Conservation (phyloP, 2,329 filamentous ascomycete genomes). For the Talaromyces verruculosus region DNA sequence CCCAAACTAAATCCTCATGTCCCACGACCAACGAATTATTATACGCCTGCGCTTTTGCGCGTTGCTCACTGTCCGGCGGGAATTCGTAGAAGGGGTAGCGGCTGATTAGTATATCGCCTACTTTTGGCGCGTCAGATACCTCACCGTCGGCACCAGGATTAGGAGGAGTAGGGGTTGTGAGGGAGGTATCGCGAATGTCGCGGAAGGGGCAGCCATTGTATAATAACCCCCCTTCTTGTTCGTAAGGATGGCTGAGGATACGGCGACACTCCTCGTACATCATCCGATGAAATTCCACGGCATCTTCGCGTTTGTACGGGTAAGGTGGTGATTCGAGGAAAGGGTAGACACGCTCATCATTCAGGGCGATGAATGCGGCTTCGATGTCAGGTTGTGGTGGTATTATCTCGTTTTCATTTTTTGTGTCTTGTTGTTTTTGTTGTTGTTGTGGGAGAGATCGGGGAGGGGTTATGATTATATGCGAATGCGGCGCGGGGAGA, state of each 20-base stretch:
- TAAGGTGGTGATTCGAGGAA: conserved; percentile 29
- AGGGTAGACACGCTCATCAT: conserved; percentile 28
- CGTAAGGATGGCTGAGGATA: neutral
- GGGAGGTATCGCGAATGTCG: conserved; percentile 25
- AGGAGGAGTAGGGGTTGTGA: neutral
- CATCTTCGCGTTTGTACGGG: conserved; percentile 29
- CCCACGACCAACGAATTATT: conserved; percentile 28
- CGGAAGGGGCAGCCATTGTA: conserved; percentile 27
- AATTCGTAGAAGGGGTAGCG: conserved; percentile 32
- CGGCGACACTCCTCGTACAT: conserved; percentile 17
- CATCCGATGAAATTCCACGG: conserved; percentile 19
- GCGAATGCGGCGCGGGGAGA: conserved; percentile 27
- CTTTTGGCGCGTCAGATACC: conserved; percentile 17
- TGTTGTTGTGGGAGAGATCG: conserved; percentile 13
- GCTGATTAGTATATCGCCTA: conserved; percentile 28
- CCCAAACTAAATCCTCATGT: conserved; percentile 30
- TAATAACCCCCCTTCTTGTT: conserved; percentile 17
- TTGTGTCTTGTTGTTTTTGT: neutral
- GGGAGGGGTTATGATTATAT: conserved; percentile 32
- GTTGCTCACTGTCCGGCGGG: conserved; percentile 22
- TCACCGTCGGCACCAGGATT: neutral
- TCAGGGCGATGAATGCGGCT: conserved; percentile 25
- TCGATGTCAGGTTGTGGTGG: conserved; percentile 21
- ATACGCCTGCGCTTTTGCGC: conserved; percentile 19
- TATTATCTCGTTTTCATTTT: neutral